Conservation (phyloP, 306 rosid species). For the Gastrolobium villosum region DNA sequence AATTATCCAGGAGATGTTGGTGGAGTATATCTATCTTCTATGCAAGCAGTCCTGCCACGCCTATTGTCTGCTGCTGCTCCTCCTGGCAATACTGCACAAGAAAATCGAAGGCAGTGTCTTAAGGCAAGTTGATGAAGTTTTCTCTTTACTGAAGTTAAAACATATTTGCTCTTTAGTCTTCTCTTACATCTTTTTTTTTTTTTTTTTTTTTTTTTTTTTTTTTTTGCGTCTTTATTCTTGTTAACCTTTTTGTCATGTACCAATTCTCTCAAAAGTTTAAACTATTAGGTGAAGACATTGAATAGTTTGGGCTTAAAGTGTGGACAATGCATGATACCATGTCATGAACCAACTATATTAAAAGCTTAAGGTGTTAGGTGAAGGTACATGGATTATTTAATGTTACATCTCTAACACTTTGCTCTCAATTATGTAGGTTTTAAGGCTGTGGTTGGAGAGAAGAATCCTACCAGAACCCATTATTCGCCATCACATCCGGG, state of each 20-base stretch:
- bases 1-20: slow-evolving; percentile 76
- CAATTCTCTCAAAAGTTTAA: no score
- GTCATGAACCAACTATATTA: no score
- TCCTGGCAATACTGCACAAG: slow-evolving; percentile 77
- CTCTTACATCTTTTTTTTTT: not conserved
- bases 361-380: no score
- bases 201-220: no score
- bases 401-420: not conserved
- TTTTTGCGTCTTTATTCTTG: slow-evolving; percentile 37
- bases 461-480: slow-evolving; percentile 79
- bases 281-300: no score
- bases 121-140: slow-evolving; percentile 69
- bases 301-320: no score
- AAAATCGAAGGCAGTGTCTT: slow-evolving; percentile 95
- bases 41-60: slow-evolving; percentile 82
- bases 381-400: no score
- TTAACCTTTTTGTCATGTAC: not conserved
- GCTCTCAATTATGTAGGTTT: slow-evolving; percentile 65
- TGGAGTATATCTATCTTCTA: slow-evolving; percentile 72
- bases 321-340: no score
- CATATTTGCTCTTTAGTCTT: slow-evolving; percentile 14
- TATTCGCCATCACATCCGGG: slow-evolving; percentile 85
- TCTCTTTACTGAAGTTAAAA: slow-evolving; percentile 29
- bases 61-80: slow-evolving; percentile 95
- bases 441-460: slow-evolving; percentile 92